phyloP scores from a whole-genome alignment of 2,329 filamentous ascomycete genomes.

The Paraconiothyrium sp. region DNA sequence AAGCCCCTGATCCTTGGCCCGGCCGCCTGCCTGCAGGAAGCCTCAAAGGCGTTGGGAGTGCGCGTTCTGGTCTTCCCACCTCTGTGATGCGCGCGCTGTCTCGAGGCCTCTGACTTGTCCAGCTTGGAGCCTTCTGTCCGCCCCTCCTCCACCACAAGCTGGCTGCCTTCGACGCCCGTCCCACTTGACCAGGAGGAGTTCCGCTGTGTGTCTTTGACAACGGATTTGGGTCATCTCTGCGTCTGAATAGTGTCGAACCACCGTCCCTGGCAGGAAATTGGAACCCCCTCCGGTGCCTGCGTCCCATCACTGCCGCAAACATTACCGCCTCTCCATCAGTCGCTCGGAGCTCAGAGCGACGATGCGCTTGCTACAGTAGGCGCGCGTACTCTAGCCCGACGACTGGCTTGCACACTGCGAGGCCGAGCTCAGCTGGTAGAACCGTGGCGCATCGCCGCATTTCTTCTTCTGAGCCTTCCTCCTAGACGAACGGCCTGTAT shows the following conservation, averaged over 20 bases:
- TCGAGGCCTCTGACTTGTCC: constrained; percentile 34
- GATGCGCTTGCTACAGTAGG: constrained; percentile 49
- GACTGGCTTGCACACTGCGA: constrained; percentile 40
- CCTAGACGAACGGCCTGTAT: constrained; percentile 41
- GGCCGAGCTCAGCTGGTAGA: constrained; percentile 44
- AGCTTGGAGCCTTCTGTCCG: constrained; percentile 33
- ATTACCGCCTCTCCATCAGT: constrained; percentile 35
- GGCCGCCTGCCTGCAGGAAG: constrained; percentile 49
- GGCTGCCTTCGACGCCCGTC: constrained; percentile 26
- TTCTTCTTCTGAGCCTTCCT: constrained; percentile 41
- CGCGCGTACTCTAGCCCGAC: constrained; percentile 39
- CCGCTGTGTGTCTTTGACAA: constrained; percentile 35
- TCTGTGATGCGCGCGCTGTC: constrained; percentile 47
- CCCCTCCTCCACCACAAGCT: constrained; percentile 33
- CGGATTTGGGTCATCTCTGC: constrained; percentile 27
- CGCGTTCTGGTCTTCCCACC: constrained; percentile 45
- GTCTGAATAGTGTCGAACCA: constrained; percentile 45
- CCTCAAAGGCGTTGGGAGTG: constrained; percentile 52
- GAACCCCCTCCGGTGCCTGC: constrained; percentile 35
- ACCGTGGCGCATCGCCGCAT: constrained; percentile 51
- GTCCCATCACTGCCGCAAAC: constrained; percentile 29
- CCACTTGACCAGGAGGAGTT: constrained; percentile 34
- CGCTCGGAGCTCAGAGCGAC: constrained; percentile 46
- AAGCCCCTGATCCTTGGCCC: constrained; percentile 52
- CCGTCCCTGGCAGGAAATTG: constrained; percentile 39